Percentiles rank a stretch among this genome's conserved stretches.
Conservation (phyloP, 23 red algal genomes). For the Pyropia haitanensis region DNA sequence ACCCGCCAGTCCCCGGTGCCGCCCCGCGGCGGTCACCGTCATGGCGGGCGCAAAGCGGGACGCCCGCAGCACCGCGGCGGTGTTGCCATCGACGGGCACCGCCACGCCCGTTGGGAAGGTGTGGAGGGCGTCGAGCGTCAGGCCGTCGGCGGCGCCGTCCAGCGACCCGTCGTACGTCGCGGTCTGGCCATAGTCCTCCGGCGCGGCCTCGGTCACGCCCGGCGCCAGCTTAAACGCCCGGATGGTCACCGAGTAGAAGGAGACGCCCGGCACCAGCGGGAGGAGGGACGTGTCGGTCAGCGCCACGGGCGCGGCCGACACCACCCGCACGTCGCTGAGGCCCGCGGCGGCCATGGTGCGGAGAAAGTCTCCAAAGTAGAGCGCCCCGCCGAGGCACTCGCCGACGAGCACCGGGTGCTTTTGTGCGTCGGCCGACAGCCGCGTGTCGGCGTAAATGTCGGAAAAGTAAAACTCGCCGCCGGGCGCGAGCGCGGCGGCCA, state of each 20-base stretch:
- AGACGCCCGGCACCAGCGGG: slow-evolving; percentile 45
- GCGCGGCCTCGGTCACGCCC: slow-evolving; percentile 16
- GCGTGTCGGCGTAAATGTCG: slow-evolving; percentile 72
- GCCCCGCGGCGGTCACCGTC: slow-evolving; percentile 12
- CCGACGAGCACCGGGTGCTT: slow-evolving; percentile 47
- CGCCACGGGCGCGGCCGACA: slow-evolving; percentile 40
- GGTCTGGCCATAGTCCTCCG: slow-evolving; percentile 80
- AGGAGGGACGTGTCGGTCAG: slow-evolving; percentile 23
- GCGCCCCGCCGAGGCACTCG: slow-evolving; percentile 68
- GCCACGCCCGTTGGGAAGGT: slow-evolving; percentile 29
- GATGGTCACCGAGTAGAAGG: slow-evolving; percentile 68
- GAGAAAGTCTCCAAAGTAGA: slow-evolving; percentile 74
- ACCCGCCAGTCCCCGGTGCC: slow-evolving; percentile 30
- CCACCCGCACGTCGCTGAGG: slow-evolving; percentile 60
- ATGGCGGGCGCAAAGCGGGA: slow-evolving; percentile 36
- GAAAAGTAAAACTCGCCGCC: slow-evolving; percentile 93
- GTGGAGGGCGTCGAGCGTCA: slow-evolving; percentile 50
- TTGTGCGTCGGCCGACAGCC: slow-evolving; percentile 34
- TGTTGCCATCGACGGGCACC: slow-evolving; percentile 61
- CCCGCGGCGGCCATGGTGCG: slow-evolving; percentile 51
- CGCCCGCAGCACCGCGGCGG: slow-evolving; percentile 44
- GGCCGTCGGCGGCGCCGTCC: slow-evolving; percentile 11
- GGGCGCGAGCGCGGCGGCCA: slow-evolving; percentile 41
- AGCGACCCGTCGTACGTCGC: slow-evolving; percentile 40
- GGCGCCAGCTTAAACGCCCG: slow-evolving; percentile 63